phyloP scores from a whole-genome alignment of 1,139 yeast species.

The Candida gigantensis region DNA sequence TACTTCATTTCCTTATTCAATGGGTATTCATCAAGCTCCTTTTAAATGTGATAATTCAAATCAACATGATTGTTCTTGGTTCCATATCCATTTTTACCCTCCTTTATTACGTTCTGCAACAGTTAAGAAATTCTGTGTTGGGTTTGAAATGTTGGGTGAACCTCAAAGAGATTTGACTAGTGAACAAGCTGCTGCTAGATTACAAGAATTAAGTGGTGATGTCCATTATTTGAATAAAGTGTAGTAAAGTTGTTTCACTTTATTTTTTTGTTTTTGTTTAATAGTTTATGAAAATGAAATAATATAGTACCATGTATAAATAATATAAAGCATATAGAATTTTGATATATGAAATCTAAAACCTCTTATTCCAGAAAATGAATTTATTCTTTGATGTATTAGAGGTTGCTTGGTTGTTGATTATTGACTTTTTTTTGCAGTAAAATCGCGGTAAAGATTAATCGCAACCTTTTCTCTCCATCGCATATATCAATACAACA shows the following conservation, averaged over 20 bases:
- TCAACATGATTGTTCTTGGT: slow-evolving; percentile 53
- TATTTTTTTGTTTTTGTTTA: slow-evolving; percentile 3
- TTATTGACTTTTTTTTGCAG: too few relatives aligned
- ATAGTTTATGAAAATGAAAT: too few relatives aligned
- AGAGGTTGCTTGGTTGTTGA: too few relatives aligned
- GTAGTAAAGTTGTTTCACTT: background rate
- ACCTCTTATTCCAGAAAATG: too few relatives aligned
- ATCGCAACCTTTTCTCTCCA: too few relatives aligned
- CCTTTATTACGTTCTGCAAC: slow-evolving; percentile 75
- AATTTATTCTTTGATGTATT: too few relatives aligned
- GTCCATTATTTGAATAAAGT: slow-evolving; percentile 30
- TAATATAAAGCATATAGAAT: too few relatives aligned
- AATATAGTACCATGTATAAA: too few relatives aligned
- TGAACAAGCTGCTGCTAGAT: slow-evolving; percentile 67
- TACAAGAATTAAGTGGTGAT: slow-evolving; percentile 47
- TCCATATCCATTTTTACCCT: slow-evolving; percentile 79
- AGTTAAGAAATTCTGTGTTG: slow-evolving; percentile 74
- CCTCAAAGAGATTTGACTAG: slow-evolving; percentile 78
- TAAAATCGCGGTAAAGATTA: too few relatives aligned
- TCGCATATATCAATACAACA: too few relatives aligned
- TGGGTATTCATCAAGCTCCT: slow-evolving; percentile 81
- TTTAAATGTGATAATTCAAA: slow-evolving; percentile 43
- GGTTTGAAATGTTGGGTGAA: slow-evolving; percentile 78
- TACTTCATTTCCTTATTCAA: slow-evolving; percentile 75
- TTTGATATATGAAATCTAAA: too few relatives aligned